Conservation (phyloP, 805 yeast species). For the Hyphopichia homilentoma region DNA sequence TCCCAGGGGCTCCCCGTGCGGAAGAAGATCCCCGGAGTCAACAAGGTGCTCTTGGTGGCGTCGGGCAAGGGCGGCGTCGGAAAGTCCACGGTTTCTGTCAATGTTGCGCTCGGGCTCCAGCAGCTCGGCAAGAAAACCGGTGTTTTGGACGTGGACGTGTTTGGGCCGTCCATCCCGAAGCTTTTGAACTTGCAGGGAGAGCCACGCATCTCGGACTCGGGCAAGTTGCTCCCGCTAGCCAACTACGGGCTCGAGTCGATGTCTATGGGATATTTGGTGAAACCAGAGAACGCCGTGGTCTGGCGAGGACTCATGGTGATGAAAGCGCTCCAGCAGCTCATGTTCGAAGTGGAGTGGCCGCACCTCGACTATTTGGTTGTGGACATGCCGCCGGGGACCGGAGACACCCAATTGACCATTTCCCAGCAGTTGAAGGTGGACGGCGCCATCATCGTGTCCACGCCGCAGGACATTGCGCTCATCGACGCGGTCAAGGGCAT, state of each 20-base stretch:
- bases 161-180: constrained; percentile 82
- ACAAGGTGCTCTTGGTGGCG: constrained; percentile 59
- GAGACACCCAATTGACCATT: constrained; percentile 81
- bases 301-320: constrained; percentile 89
- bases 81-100: constrained; percentile 69
- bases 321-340: constrained; percentile 80
- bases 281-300: constrained; percentile 65
- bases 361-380: constrained; percentile 63
- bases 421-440: constrained; percentile 72
- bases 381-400: constrained; percentile 92
- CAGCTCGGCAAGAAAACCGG: constrained; percentile 57
- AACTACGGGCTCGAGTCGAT: constrained; percentile 78
- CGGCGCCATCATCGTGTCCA: constrained; percentile 79
- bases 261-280: constrained; percentile 84
- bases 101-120: constrained; percentile 61
- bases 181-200: constrained; percentile 67
- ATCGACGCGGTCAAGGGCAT: constrained; percentile 79
- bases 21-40: constrained; percentile 56
- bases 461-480: constrained; percentile 83
- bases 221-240: constrained; percentile 59
- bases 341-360: constrained; percentile 78
- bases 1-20: constrained; percentile 54
- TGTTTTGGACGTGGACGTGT: constrained; percentile 73
- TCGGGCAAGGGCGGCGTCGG: constrained; percentile 85
- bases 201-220: constrained; percentile 51